Evolutionary conservation across 1,284 basidiomycete species (phyloP), one percentile per base, ranked within the genome.

Genomic region (Coniferiporia sulphurascens): DNA sequence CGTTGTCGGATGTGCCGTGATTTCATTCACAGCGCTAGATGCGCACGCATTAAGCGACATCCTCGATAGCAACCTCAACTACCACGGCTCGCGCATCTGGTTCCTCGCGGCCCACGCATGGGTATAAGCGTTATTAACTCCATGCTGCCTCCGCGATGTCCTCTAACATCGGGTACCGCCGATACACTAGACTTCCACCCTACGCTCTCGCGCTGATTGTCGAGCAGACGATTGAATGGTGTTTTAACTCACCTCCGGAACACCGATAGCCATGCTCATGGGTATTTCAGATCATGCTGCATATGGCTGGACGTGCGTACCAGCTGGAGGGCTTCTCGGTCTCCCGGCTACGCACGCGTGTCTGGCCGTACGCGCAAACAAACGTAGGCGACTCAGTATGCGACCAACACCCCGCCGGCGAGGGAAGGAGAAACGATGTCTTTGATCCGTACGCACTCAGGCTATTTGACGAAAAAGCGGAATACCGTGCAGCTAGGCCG

Each of bases 21-120:
- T 61, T 27, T 36, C 45, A 15, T 43, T 57, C 22, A 41, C 60
- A 32, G 60, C 60, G 8, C 13, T 58, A 44, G 60, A 58, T 36
- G 35, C 54, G 12, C 13, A 58, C 52, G 60, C 60, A 6, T 58
- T 50, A 1, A 34, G 38, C 15, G 22, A 51, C 21, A 21, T 51
- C 7, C 17, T 61, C 4, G 52, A 52, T 19, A 38, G 15, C 19
- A 38, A 61, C 22, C 41, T 57, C 19, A 54, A 52, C 12, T 61
- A 48, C 45, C 21, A 53, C 46, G 60, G 60, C 2, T 61, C 60
- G n/a, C 38, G 55, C 22, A 57, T 61, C n/a, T 61, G 60, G 60
- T 57, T 34, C 27, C 50, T 61, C 19, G 60, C 60, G 13, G 48
- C 45, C 4, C 60, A 57, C 19, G 57, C 60, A 19, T 36, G 27